Base-by-base conservation (phyloP, 2,329 filamentous ascomycete genomes). In the Podosphaera leucotricha region DNA sequence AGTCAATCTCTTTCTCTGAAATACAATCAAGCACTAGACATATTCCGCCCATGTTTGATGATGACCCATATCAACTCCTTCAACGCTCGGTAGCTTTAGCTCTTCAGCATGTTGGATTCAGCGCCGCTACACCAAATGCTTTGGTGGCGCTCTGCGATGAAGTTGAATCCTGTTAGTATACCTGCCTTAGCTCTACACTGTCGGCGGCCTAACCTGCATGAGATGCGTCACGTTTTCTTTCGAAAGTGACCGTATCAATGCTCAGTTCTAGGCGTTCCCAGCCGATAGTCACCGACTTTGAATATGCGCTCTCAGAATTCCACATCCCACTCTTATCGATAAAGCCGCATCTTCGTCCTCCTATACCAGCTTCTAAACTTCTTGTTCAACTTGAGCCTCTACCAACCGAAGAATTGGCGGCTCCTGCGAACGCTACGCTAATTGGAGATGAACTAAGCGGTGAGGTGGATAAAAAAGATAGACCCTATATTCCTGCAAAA, bases 61-160 rank as follows among this genome's bases (percentile, higher is more conserved):
- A 57, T 30, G 51, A 56, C 26, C 53, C 55, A 21, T 46, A 48
- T 26, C 39, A 46, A 18, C 53, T 59, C 1, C 59, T 78, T 21
- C 64, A 66, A 39, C 66, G 72, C 43, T 68, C 71, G 10, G 68
- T 77, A 45, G 67, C 65, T 0, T 55, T 76, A 45, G 65, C 66
- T 2, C 56, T 77, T 22, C 59, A 68, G 37, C 67, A 75, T 47
- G 67, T 75, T 33, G 74, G 74, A 22, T 78, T 77, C 50, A 62
- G 67, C 24, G 61, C 63, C 21, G 66, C 72, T 13, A 66, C 62
- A 0, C 62, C 64, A 6, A 68, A 73, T 44, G 72, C 73, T 1
- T 57, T 78, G 51, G 72, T 77, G 55, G 67, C 67, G 49, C 70
- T 77, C 38, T 65, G 70, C 3, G 57, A 60, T 18, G 61, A 67